phyloP scores from a whole-genome alignment of 176 grass and related monocot genomes.

The Juncus inflexus region DNA sequence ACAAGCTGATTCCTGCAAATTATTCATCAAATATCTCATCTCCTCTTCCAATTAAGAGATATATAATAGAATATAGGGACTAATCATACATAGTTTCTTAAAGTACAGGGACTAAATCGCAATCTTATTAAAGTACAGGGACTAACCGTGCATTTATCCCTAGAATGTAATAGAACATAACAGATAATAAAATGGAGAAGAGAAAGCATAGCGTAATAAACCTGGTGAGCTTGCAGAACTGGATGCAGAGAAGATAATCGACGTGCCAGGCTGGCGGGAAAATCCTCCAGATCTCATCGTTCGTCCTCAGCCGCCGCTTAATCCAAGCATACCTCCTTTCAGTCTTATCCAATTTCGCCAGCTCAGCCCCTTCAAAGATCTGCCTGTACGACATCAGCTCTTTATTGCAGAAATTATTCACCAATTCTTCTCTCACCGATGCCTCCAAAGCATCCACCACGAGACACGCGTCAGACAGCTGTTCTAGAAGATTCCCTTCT shows the following conservation, averaged over 20 bases:
- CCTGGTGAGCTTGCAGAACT: constrained; percentile 99
- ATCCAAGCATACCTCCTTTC: constrained; percentile 99
- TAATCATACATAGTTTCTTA: no score
- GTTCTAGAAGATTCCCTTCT: constrained; percentile 80
- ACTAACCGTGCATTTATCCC: not conserved
- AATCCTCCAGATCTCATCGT: constrained; percentile 99
- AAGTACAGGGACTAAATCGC: no score
- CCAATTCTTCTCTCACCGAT: constrained; percentile 95
- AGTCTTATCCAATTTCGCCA: constrained; percentile 96
- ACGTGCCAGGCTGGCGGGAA: constrained; percentile 95
- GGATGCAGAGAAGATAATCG: constrained; percentile 95
- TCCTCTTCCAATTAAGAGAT: not conserved
- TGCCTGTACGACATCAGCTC: constrained; percentile 93
- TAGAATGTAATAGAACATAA: not conserved
- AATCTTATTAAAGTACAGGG: constrained; percentile 5
- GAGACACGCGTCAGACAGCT: constrained; percentile 94
- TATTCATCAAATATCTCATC: constrained; percentile 3
- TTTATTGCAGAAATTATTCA: constrained; percentile 98
- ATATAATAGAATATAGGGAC: no score
- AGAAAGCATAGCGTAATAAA: constrained; percentile 40
- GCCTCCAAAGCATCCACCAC: constrained; percentile 97
- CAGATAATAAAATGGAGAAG: not conserved
- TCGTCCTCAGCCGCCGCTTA: constrained; percentile 78
- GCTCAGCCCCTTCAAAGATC: constrained; percentile 99
- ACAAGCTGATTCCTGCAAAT: constrained; percentile 83